Evolutionary conservation across 352 stramenopile genomes (phyloP), one percentile per base, ranked within the genome.

Genomic region (Globisporangium paddicum): DNA sequence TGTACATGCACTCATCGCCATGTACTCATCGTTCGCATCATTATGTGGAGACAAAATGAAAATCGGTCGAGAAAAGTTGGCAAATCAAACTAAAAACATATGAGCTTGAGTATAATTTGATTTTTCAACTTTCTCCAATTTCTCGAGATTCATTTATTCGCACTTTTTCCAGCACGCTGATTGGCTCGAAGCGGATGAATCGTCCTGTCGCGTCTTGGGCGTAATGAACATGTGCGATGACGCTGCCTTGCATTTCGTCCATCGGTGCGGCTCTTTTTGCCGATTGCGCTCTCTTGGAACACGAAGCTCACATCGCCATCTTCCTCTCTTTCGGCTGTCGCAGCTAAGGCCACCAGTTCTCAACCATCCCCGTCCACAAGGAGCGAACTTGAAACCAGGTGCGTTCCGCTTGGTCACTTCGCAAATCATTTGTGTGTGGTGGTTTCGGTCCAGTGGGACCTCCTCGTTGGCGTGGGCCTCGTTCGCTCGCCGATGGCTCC

Each of bases 341-440:
- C 38, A 44, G 38, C 19, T 14, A 44, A 9, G 21, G 38, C 38
- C n/a, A 18, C 11, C 18, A 44, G 38, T 44, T 44, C 38, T 44
- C 38, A 44, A 44, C 38, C 41, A n/a, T 1, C 13, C n/a, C 7
- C 41, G 41, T 28, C 41, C 41, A 23, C n/a, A 53, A 14, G 16
- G 47, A 38, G 38, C 18, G 19, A 53, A 40, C 40, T 53, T 53
- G 47, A 53, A 53, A 53, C 18, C 26, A 53, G 47, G 47, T 53
- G 26, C 28, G 47, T 40, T n/a, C 26, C 7, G 16, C 37, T 53
- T 53, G 47, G 25, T 10, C 28, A 53, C 10, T n/a, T 26, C 19
- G 47, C 14, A 53, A 47, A 47, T 47, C 41, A 47, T 47, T 47
- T 53, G 26, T 40, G 47, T 26, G 26, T 26, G 25, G 14, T n/a